Evolutionary conservation across 441 rosid species (phyloP).

Genomic region (Dalechampia spathulata): DNA sequence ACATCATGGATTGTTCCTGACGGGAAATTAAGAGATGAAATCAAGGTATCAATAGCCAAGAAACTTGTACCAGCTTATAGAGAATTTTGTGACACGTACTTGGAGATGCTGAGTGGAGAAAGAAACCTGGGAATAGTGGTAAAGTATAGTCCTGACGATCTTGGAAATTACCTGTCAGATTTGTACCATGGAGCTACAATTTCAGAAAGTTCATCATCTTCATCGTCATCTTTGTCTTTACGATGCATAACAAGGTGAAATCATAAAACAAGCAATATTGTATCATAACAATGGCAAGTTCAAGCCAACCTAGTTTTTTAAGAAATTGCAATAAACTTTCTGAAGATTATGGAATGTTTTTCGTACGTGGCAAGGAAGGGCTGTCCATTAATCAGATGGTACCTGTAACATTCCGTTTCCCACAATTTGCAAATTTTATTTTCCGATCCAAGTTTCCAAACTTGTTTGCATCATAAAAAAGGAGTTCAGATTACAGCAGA

Average conservation of each 20-base stretch:
- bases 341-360: too few relatives aligned
- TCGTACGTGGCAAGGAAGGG: too few relatives aligned
- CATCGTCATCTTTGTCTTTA: neutral
- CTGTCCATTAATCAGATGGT: too few relatives aligned
- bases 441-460: too few relatives aligned
- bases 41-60: slow-evolving; percentile 39
- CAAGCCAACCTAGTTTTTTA: too few relatives aligned
- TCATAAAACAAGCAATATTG: neutral
- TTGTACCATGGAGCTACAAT: slow-evolving; percentile 43
- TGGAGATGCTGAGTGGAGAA: slow-evolving; percentile 21
- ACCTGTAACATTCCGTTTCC: too few relatives aligned
- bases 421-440: too few relatives aligned
- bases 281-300: neutral
- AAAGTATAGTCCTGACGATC: slow-evolving; percentile 41
- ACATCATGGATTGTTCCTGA: slow-evolving; percentile 48
- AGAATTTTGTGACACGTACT: slow-evolving; percentile 27
- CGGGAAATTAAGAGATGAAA: slow-evolving; percentile 39
- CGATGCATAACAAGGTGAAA: slow-evolving; percentile 16
- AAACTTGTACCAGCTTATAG: slow-evolving; percentile 40
- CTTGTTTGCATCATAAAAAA: too few relatives aligned
- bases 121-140: slow-evolving; percentile 23
- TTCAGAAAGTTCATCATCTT: slow-evolving; percentile 21
- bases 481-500: too few relatives aligned
- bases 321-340: too few relatives aligned
- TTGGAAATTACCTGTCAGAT: slow-evolving; percentile 48